Evolutionary conservation across 1,139 yeast genomes (phyloP), one percentile per base, ranked within the genome.

Genomic region (Saccharomyces hybrid): DNA sequence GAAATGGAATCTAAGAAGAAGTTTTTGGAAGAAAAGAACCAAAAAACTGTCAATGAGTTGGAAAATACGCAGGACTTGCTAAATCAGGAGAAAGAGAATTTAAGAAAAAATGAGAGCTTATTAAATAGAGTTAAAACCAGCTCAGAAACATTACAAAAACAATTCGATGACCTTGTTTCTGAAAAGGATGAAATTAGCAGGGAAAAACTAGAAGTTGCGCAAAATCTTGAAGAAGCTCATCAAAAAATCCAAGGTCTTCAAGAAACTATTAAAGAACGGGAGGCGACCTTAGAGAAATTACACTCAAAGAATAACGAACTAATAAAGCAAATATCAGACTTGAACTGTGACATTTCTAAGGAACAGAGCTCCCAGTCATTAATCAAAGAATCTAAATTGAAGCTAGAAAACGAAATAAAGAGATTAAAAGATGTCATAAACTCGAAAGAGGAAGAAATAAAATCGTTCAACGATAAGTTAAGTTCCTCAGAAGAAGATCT

Each of bases 1-100:
- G 66, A 65, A 2, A 60, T 74, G 23, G 75, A 76, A 50, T 60
- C 61, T 5, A 74, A 75, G 51, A 72, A 71, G 53, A 55, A 54
- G 2, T 61, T 61, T 13, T 56, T 73, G 13, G 57, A 60, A 14
- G 66, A 70, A 7, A 65, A 68, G 48, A 71, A 73, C 49, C 57
- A 65, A 1, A 63, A 70, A 41, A 65, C 72, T 13, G 73, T 70
- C n/a, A 64, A 65, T 11, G 76, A 79, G 54, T 62, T 78, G 23
- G 63, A 63, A 38, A 65, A 71, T 46, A 60, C 76, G 20, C 70
- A 73, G 46, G 67, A 68, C 5, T 61, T 70, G 27, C 52, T 68
- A 13, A 50, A 56, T 8, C 49, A 52, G 25, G 69, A 65, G 49
- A 52, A 58, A 13, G 57, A 62, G 27, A 62, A 61, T 38, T 48